A percentile compares a stretch with the other conserved stretches of the same genome.
These are phyloP conservation scores for Mortierella sp. DNA, from an alignment of 371 early-diverging fungal genomes.

Conservation along the genomic window DNA sequence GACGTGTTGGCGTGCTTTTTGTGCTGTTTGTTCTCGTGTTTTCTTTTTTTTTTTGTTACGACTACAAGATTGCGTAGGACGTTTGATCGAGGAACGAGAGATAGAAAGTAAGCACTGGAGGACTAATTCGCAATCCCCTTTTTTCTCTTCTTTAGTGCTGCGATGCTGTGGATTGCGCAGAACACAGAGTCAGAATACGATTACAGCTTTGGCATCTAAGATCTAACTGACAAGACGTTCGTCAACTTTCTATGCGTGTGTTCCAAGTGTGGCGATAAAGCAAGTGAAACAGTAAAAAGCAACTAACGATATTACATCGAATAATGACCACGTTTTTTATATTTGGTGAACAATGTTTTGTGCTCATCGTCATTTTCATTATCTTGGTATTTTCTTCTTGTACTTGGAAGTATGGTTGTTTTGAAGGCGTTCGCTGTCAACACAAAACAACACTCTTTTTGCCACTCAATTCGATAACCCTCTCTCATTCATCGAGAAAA, in stretches of 20 bases:
- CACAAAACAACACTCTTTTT: not conserved
- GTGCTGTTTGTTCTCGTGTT: no score
- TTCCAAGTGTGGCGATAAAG: not conserved
- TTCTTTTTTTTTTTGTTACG: not conserved
- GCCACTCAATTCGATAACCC: no score
- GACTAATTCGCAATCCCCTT: not conserved
- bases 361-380: no score
- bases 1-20: not conserved
- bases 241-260: no score
- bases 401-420: not conserved
- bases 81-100: not conserved
- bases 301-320: no score
- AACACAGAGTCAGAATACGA: conserved; percentile 42
- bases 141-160: conserved; percentile 37
- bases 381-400: not conserved
- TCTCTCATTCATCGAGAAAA: no score
- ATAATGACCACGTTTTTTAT: no score
- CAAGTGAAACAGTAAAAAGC: no score
- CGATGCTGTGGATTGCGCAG: conserved; percentile 57
- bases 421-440: not conserved
- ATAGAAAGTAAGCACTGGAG: no score
- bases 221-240: conserved; percentile 4
- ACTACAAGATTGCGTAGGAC: not conserved
- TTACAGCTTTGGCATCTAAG: conserved; percentile 40
- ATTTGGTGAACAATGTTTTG: no score